phyloP scores from a whole-genome alignment of 2,329 filamentous ascomycete species.

The Ophiostoma piceae region DNA sequence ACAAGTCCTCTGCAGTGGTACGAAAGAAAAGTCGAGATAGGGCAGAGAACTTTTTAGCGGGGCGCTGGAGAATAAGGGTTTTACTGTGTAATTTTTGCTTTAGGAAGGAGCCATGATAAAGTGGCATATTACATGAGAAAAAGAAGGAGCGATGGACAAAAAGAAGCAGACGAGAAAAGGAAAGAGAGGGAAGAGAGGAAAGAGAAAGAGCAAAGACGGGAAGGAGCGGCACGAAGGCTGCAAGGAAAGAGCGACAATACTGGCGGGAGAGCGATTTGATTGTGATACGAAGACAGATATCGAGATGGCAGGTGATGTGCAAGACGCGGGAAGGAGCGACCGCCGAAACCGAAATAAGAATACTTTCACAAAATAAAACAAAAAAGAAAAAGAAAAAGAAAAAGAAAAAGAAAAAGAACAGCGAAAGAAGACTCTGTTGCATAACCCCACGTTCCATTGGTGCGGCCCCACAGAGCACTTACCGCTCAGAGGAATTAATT shows the following conservation, averaged over 20 bases:
- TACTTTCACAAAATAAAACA: background rate
- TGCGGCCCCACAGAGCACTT: background rate
- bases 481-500: background rate
- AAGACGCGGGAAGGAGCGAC: background rate
- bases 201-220: background rate
- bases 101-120: background rate
- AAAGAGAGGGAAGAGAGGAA: background rate
- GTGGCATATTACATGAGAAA: background rate
- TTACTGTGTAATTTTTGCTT: background rate
- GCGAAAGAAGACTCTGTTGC: background rate
- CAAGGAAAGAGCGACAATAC: background rate
- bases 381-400: background rate
- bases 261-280: background rate
- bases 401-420: background rate
- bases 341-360: background rate
- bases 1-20: too few relatives aligned
- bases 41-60: constrained; percentile 1
- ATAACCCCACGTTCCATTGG: constrained; percentile 11
- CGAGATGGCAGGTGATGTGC: background rate
- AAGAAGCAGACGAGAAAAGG: background rate
- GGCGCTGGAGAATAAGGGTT: background rate
- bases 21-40: background rate
- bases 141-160: background rate
- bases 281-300: background rate
- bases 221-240: background rate